Evolutionary conservation across 1,284 basidiomycete genomes (phyloP).

Genomic region (Stereum hirsutum): DNA sequence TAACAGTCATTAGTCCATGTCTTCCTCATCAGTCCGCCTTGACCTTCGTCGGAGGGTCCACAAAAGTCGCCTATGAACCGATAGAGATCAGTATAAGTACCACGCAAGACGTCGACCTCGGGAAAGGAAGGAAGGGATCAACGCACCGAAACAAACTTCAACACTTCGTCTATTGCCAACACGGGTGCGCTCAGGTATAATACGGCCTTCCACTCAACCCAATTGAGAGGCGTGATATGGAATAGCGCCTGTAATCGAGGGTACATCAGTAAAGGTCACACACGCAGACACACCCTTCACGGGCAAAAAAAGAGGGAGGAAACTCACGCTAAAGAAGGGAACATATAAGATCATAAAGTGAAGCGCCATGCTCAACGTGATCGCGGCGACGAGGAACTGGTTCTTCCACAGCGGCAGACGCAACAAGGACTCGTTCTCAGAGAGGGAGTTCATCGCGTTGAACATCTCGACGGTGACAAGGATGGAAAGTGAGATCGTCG

Average conservation of each 20-base stretch:
- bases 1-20: too few species aligned
- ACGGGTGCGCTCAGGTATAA: slow-evolving; percentile 85
- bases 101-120: too few species aligned
- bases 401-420: slow-evolving; percentile 91
- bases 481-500: slow-evolving; percentile 93
- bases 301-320: neutral
- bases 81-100: too few species aligned
- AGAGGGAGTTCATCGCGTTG: slow-evolving; percentile 97
- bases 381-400: slow-evolving; percentile 82
- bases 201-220: slow-evolving; percentile 94
- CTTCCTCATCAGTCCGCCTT: slow-evolving; percentile 6
- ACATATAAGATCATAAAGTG: slow-evolving; percentile 95
- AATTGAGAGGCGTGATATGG: slow-evolving; percentile 87
- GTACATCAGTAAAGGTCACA: slow-evolving; percentile 6
- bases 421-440: slow-evolving; percentile 94
- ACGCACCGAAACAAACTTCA: slow-evolving; percentile 67
- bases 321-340: slow-evolving; percentile 82
- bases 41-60: slow-evolving; percentile 4
- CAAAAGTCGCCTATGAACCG: slow-evolving; percentile 2
- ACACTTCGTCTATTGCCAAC: slow-evolving; percentile 81
- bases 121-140: too few species aligned
- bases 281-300: slow-evolving; percentile 3
- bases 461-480: slow-evolving; percentile 97
- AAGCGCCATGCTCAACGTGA: slow-evolving; percentile 82
- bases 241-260: slow-evolving; percentile 58